A percentile compares a stretch with the other conserved stretches of the same genome.
Conservation (phyloP, 177 flowering plant species). For the Vitis hybrid region DNA sequence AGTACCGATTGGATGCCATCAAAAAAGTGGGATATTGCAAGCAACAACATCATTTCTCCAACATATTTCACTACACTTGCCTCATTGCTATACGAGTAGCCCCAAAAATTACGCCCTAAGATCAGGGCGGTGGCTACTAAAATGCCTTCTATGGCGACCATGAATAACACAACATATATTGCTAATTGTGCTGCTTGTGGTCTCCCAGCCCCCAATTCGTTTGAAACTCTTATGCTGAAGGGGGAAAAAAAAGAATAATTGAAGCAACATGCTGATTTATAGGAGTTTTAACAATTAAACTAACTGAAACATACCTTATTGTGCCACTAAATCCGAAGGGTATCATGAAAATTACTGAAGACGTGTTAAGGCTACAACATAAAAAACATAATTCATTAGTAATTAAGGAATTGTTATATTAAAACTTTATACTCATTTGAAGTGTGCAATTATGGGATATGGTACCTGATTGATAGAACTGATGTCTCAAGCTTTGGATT, state of each 20-base stretch:
- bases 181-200: constrained; percentile 1
- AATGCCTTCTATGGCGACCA: background rate
- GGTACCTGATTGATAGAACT: constrained; percentile 24
- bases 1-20: constrained; percentile 6
- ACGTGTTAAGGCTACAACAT: no score
- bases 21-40: background rate
- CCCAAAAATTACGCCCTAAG: background rate
- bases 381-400: no score
- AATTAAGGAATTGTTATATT: background rate
- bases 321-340: no score
- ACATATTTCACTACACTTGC: constrained; percentile 1
- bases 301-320: no score
- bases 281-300: background rate
- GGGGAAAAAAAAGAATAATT: background rate
- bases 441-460: background rate
- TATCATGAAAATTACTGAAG: no score
- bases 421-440: background rate
- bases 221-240: constrained; percentile 4
- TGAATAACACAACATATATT: background rate
- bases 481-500: constrained; percentile 28
- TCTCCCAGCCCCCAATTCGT: constrained; percentile 5
- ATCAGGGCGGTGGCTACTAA: background rate
- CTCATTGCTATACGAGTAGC: constrained; percentile 3
- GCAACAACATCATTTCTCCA: constrained; percentile 3
- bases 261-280: background rate